These are phyloP conservation scores for Medicago arabica DNA, from an alignment of 306 rosid species.

Conservation along the genomic window DNA sequence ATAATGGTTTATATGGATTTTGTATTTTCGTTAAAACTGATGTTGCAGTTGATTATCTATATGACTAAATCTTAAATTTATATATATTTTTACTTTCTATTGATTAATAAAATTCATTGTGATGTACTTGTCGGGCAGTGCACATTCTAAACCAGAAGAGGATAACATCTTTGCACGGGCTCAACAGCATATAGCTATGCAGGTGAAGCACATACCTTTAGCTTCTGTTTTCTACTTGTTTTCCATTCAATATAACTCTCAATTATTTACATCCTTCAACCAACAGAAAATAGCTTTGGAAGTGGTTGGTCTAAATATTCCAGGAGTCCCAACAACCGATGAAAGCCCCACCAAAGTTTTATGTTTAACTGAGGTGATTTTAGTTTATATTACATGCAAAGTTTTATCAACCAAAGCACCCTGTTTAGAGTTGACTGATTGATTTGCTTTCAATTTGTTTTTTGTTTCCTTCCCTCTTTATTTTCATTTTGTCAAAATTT, in stretches of 20 bases:
- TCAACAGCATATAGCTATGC: slow-evolving; percentile 81
- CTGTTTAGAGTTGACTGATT: slow-evolving; percentile 14
- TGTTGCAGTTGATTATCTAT: slow-evolving; percentile 4
- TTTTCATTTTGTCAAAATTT: slow-evolving; percentile 29
- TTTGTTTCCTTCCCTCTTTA: background rate
- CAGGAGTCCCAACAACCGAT: slow-evolving; percentile 42
- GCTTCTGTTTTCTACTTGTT: slow-evolving; percentile 21
- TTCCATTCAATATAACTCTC: background rate
- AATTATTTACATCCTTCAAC: slow-evolving; percentile 17
- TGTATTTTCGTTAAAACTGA: background rate
- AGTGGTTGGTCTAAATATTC: slow-evolving; percentile 59
- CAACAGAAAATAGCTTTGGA: slow-evolving; percentile 66
- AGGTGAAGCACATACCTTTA: slow-evolving; percentile 47
- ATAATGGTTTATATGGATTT: background rate
- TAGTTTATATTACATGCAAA: slow-evolving; percentile 26
- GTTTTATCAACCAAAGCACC: slow-evolving; percentile 24
- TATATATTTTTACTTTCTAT: background rate
- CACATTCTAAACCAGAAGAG: slow-evolving; percentile 81
- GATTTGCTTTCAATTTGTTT: background rate
- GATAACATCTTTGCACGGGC: slow-evolving; percentile 72
- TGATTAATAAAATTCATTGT: slow-evolving; percentile 6
- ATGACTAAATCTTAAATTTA: background rate
- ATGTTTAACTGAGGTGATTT: slow-evolving; percentile 71
- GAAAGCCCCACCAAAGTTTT: slow-evolving; percentile 68
- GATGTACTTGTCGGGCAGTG: slow-evolving; percentile 48